Evolutionary conservation across 176 grass and related monocot genomes (phyloP).

Genomic region (Rhynchospora pubera): DNA sequence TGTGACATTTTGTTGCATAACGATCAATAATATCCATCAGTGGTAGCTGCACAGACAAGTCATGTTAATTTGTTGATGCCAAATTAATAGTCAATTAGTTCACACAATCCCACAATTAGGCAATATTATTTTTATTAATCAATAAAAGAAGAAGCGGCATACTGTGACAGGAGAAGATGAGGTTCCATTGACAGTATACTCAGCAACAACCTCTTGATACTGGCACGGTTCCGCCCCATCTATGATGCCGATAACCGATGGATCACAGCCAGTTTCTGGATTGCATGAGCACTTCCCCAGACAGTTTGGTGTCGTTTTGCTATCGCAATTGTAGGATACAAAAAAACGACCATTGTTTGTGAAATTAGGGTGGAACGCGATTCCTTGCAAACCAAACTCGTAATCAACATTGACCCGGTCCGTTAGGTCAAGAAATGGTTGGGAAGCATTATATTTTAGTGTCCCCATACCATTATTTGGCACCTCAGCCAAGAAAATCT

Average conservation of each 20-base stretch:
- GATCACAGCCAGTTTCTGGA: conserved; percentile 31
- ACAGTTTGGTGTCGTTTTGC: conserved; percentile 45
- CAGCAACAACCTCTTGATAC: conserved; percentile 27
- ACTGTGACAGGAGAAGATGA: conserved; percentile 27
- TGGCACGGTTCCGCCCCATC: conserved; percentile 27
- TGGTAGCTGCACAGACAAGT: too few relatives aligned
- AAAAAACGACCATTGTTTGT: conserved; percentile 61
- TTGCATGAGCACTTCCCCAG: conserved; percentile 62
- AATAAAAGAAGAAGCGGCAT: background rate
- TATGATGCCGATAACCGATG: conserved; percentile 7
- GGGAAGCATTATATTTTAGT: conserved; percentile 25
- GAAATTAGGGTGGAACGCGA: conserved; percentile 72
- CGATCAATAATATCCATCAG: too few relatives aligned
- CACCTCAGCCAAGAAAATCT: conserved; percentile 57
- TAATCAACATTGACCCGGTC: conserved; percentile 63
- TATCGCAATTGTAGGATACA: conserved; percentile 83
- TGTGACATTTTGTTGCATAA: too few relatives aligned
- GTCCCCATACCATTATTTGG: conserved; percentile 30
- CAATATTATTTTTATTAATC: too few relatives aligned
- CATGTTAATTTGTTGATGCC: too few relatives aligned
- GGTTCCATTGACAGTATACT: conserved; percentile 32
- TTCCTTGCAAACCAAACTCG: conserved; percentile 49
- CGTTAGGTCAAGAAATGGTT: conserved; percentile 65
- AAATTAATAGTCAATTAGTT: too few relatives aligned
- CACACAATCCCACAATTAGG: too few relatives aligned